Evolutionary conservation across 2,329 filamentous ascomycete genomes (phyloP).

Genomic region (Triangularia verruculosa): DNA sequence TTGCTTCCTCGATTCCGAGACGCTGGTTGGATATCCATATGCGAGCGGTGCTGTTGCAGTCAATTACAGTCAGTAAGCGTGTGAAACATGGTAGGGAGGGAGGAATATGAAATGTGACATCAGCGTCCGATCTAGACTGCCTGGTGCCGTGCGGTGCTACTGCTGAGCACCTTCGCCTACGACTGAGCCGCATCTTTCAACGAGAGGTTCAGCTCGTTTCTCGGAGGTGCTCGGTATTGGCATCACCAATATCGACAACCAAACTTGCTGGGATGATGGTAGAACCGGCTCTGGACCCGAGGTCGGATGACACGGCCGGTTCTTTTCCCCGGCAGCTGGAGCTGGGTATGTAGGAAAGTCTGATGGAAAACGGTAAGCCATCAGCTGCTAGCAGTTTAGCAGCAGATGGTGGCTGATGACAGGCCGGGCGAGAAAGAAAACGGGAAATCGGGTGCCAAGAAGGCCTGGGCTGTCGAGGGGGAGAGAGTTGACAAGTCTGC

Average conservation of each 20-base stretch:
- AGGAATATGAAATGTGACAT: constrained; percentile 5
- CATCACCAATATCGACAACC: background rate
- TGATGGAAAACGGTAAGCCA: background rate
- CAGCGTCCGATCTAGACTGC: constrained; percentile 5
- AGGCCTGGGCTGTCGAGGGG: constrained; percentile 6
- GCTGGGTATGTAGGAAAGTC: no score
- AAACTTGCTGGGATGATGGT: background rate
- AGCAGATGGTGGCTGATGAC: background rate
- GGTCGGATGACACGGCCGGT: background rate
- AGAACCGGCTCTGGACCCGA: background rate
- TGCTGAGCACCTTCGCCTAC: background rate
- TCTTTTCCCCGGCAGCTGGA: background rate
- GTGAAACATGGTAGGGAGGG: constrained; percentile 10
- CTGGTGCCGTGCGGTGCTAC: constrained; percentile 8
- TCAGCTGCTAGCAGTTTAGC: no score
- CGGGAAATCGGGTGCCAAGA: constrained; percentile 9
- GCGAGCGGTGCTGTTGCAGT: background rate
- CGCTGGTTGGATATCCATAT: background rate
- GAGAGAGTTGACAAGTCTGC: constrained; percentile 5
- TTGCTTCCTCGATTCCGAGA: constrained; percentile 6
- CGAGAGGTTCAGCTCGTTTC: background rate
- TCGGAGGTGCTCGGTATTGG: background rate
- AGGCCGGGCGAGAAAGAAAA: background rate
- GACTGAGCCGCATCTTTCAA: constrained; percentile 14
- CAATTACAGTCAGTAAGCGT: background rate